Conservation (phyloP, 192 early-diverging fungal genomes). For the Powellomyces hirtus region DNA sequence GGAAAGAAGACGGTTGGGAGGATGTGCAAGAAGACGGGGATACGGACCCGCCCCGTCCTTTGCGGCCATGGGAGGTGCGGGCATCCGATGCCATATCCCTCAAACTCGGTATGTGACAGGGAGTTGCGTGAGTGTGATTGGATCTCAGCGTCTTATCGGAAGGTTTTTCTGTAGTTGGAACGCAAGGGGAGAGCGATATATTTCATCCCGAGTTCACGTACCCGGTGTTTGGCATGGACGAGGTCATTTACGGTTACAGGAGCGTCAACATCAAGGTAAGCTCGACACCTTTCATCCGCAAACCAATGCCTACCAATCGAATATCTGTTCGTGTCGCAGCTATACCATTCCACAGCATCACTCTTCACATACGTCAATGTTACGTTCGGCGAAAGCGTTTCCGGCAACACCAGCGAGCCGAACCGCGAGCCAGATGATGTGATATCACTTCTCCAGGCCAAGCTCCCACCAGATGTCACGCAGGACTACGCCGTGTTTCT, state of each 20-base stretch:
- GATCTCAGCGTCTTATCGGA: no score
- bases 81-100: constrained; percentile 10
- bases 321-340: constrained; percentile 38
- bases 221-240: constrained; percentile 83
- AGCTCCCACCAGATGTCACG: constrained; percentile 55
- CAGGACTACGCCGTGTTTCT: constrained; percentile 65
- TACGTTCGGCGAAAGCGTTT: constrained; percentile 55
- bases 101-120: neutral
- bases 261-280: constrained; percentile 65
- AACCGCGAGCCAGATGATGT: constrained; percentile 50
- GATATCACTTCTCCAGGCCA: constrained; percentile 40
- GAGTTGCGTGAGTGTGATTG: neutral
- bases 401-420: constrained; percentile 10
- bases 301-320: no score
- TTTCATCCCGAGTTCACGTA: constrained; percentile 88
- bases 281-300: no score
- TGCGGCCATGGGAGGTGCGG: neutral
- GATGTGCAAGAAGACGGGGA: no score
- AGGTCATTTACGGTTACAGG: constrained; percentile 89
- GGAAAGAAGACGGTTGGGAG: no score
- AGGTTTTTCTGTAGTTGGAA: neutral
- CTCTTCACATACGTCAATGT: constrained; percentile 70
- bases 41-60: no score
- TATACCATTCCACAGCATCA: constrained; percentile 77
- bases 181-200: neutral